phyloP scores from a whole-genome alignment of 2,329 filamentous ascomycete species.

The Colletotrichum tropicicola region DNA sequence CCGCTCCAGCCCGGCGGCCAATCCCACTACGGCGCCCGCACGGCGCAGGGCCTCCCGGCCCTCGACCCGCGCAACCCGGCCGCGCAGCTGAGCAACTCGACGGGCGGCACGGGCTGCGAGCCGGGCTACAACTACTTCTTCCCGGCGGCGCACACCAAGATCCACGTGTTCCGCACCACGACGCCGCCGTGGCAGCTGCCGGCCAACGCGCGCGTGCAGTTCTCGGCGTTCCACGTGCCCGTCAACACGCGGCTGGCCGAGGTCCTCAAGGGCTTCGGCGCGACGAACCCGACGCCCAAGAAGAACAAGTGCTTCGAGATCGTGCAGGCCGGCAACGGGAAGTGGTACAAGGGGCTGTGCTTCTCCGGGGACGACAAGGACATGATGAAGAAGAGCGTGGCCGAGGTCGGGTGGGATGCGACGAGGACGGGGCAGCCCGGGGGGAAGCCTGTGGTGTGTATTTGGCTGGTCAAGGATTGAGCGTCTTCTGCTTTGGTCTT shows the following conservation, averaged over 20 bases:
- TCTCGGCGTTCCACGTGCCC: conserved; percentile 62
- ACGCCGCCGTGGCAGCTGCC: conserved; percentile 63
- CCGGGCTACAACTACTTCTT: conserved; percentile 73
- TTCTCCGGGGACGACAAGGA: conserved; percentile 60
- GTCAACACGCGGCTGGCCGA: conserved; percentile 61
- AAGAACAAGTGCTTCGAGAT: conserved; percentile 69
- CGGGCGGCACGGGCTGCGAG: conserved; percentile 66
- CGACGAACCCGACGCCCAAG: conserved; percentile 55
- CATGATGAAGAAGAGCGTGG: conserved; percentile 58
- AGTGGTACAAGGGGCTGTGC: conserved; percentile 66
- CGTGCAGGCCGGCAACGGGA: conserved; percentile 61
- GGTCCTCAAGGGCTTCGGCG: conserved; percentile 67
- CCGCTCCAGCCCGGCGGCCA: conserved; percentile 49
- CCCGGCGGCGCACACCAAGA: conserved; percentile 63
- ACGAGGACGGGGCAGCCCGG: conserved; percentile 55
- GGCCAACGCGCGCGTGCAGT: conserved; percentile 50
- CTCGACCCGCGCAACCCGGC: conserved; percentile 58
- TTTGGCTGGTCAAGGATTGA: conserved; percentile 67
- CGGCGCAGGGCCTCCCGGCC: conserved; percentile 51
- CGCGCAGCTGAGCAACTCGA: conserved; percentile 64
- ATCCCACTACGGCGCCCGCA: conserved; percentile 44
- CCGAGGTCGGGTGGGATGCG: conserved; percentile 67
- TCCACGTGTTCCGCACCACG: conserved; percentile 64
- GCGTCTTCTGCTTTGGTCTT: conserved; percentile 6
- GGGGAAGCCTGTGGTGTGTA: conserved; percentile 64